These are phyloP conservation scores for Gyromitra esculenta DNA, from an alignment of 2,329 filamentous ascomycete species.

Conservation along the genomic window DNA sequence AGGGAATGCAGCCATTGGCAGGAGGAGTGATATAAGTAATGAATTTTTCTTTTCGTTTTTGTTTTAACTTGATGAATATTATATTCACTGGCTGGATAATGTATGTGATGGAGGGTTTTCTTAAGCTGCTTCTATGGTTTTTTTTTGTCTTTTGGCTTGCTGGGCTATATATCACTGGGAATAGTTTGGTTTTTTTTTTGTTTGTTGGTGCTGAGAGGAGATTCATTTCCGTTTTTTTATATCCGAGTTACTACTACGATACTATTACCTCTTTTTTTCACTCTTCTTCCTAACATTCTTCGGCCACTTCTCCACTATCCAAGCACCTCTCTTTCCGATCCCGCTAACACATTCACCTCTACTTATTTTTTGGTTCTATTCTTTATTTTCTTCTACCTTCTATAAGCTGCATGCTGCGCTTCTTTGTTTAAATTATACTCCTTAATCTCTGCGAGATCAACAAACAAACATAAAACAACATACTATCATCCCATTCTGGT, in stretches of 20 bases:
- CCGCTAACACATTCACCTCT: slow-evolving; percentile 4
- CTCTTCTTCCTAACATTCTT: slow-evolving; percentile 11
- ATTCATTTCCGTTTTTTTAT: slow-evolving; percentile 36
- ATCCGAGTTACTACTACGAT: slow-evolving; percentile 8
- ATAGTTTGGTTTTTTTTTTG: slow-evolving; percentile 48
- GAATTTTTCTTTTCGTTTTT: slow-evolving; percentile 42
- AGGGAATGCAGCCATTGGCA: slow-evolving; percentile 52
- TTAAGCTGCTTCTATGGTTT: slow-evolving; percentile 28
- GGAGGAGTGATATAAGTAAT: slow-evolving; percentile 54
- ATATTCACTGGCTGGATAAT: slow-evolving; percentile 51
- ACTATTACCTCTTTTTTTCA: slow-evolving; percentile 26
- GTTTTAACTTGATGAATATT: slow-evolving; percentile 42
- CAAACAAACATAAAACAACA: slow-evolving; percentile 7
- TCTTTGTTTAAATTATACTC: slow-evolving; percentile 41
- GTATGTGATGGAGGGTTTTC: slow-evolving; percentile 45
- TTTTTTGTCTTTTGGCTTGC: slow-evolving; percentile 40
- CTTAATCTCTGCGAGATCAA: slow-evolving; percentile 44
- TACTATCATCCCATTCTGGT: slow-evolving; percentile 6
- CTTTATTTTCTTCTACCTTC: slow-evolving; percentile 19
- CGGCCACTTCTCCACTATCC: background rate
- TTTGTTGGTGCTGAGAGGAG: slow-evolving; percentile 53
- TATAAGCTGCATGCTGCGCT: background rate
- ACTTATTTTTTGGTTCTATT: slow-evolving; percentile 10
- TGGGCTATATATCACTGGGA: slow-evolving; percentile 50
- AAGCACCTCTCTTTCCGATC: slow-evolving; percentile 7